Percentiles rank a stretch among this genome's conserved stretches.
Evolutionary conservation across 768 basidiomycete genomes (phyloP).

Genomic region (Mycena haematopus): DNA sequence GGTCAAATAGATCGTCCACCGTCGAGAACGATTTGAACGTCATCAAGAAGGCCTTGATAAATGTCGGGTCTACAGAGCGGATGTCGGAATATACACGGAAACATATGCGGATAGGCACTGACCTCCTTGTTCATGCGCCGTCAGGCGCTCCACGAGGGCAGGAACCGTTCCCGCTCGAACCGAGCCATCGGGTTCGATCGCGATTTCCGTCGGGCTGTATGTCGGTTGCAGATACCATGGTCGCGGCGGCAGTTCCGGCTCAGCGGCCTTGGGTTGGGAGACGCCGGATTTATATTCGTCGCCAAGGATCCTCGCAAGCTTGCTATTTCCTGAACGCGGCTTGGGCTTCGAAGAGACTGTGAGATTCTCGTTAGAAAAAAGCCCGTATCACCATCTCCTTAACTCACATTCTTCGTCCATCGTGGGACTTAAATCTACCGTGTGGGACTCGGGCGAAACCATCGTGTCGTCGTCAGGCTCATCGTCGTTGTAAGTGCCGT

Average conservation of each 20-base stretch:
- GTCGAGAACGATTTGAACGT: constrained; percentile 95
- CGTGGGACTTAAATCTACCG: constrained; percentile 9
- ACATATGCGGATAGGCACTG: constrained; percentile 34
- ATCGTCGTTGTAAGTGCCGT: constrained; percentile 16
- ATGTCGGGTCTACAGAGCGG: constrained; percentile 65
- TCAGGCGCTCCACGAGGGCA: constrained; percentile 90
- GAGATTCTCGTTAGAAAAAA: constrained; percentile 12
- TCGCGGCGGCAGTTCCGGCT: constrained; percentile 42
- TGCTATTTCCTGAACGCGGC: constrained; percentile 49
- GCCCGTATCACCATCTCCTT: background rate
- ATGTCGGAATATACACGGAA: constrained; percentile 9
- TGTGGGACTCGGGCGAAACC: constrained; percentile 24
- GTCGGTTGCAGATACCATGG: constrained; percentile 91
- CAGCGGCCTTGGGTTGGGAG: constrained; percentile 34
- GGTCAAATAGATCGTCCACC: constrained; percentile 79
- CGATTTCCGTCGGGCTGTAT: constrained; percentile 79
- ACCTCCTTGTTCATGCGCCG: constrained; percentile 90
- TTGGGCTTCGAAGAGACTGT: constrained; percentile 34
- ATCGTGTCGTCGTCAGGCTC: constrained; percentile 28
- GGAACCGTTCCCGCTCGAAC: constrained; percentile 87
- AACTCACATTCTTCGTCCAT: constrained; percentile 46
- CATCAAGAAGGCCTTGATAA: constrained; percentile 90
- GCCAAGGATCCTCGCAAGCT: constrained; percentile 76
- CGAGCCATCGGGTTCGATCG: constrained; percentile 83
- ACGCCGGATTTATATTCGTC: constrained; percentile 48